phyloP scores from a whole-genome alignment of 139 green algal species.

The Chlamydomonas applanata region DNA sequence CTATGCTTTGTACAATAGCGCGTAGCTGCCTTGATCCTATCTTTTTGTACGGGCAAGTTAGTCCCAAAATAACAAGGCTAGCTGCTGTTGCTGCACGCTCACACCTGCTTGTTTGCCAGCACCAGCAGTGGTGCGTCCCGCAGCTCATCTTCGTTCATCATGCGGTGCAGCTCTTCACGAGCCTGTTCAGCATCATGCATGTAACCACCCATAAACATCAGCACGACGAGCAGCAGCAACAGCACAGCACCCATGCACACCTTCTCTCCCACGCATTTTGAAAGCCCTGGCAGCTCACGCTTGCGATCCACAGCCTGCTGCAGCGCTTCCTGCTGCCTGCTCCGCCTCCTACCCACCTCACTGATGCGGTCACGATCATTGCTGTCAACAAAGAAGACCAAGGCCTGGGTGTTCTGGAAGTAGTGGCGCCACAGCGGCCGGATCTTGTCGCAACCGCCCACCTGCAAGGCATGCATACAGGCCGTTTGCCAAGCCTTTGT shows the following conservation, averaged over 20 bases:
- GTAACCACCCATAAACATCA: too few species aligned
- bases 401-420: slow-evolving; percentile 32
- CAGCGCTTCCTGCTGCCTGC: too few species aligned
- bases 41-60: too few species aligned
- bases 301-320: not conserved
- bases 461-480: not conserved
- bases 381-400: slow-evolving; percentile 43
- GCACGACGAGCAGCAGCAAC: too few species aligned
- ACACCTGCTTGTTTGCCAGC: slow-evolving; percentile 30
- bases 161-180: not conserved
- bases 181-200: slow-evolving; percentile 9
- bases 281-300: not conserved
- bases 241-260: too few species aligned
- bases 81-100: too few species aligned
- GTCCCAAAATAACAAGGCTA: too few species aligned
- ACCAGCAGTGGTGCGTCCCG: slow-evolving; percentile 48
- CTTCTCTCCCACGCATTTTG: too few species aligned
- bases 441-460: slow-evolving; percentile 45
- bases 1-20: too few species aligned
- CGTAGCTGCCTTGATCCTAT: too few species aligned
- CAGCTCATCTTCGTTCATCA: slow-evolving; percentile 14
- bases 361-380: slow-evolving; percentile 31
- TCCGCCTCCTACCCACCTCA: slow-evolving; percentile 12
- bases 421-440: slow-evolving; percentile 46
- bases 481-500: not conserved